A percentile compares a stretch with the other conserved stretches of the same genome.
Conservation (phyloP, 139 green algal genomes). For the Mesotaenium endlicherianum region DNA sequence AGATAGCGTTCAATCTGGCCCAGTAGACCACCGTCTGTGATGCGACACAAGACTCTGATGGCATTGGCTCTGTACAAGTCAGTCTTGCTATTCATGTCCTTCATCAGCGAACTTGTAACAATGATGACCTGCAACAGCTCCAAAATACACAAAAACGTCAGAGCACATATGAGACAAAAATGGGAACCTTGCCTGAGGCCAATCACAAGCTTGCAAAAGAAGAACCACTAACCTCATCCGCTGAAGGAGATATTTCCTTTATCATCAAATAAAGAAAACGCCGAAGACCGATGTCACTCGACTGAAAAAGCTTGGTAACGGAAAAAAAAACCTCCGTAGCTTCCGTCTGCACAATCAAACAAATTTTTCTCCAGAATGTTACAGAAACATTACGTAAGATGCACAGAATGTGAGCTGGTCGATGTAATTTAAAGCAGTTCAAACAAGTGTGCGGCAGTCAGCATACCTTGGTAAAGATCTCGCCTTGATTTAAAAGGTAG, state of each 20-base stretch:
- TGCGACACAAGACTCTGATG: slow-evolving; percentile 94
- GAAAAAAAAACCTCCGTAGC: slow-evolving; percentile 97
- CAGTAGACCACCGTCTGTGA: slow-evolving; percentile 77
- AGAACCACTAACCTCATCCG: slow-evolving; percentile 54
- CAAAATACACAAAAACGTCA: neutral
- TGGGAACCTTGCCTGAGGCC: neutral
- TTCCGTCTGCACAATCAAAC: slow-evolving; percentile 76
- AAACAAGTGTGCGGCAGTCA: neutral
- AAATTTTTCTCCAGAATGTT: no score
- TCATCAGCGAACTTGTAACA: slow-evolving; percentile 97
- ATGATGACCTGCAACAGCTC: slow-evolving; percentile 93
- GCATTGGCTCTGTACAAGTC: slow-evolving; percentile 95
- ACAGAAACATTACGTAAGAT: no score
- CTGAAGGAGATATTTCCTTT: slow-evolving; percentile 94
- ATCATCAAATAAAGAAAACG: slow-evolving; percentile 98
- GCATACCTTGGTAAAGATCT: slow-evolving; percentile 95
- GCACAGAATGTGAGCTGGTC: no score
- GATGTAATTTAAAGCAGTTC: no score
- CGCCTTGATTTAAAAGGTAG: slow-evolving; percentile 95
- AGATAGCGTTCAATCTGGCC: slow-evolving; percentile 87
- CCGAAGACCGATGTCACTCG: slow-evolving; percentile 88
- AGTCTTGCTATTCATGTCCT: slow-evolving; percentile 97
- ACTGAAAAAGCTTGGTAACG: slow-evolving; percentile 98
- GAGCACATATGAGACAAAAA: neutral
- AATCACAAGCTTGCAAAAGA: neutral